Base-by-base conservation (phyloP, 2,329 filamentous ascomycete species). In the Incumbomyces delicatus region DNA sequence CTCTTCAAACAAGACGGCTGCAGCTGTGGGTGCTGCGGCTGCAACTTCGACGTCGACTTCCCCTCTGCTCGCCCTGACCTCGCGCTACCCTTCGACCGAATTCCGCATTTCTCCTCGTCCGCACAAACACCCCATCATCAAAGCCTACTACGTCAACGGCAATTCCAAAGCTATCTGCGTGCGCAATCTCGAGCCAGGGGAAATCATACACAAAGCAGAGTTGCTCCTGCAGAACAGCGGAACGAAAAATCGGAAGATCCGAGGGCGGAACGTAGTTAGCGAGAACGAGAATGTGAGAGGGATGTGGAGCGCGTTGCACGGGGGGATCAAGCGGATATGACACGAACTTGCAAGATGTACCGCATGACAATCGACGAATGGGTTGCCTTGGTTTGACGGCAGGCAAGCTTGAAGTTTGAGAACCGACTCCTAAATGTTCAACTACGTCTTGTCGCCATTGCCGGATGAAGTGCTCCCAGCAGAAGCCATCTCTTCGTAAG, bases 81-180 rank as follows among this genome's bases (percentile, higher is more conserved):
- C 35, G 3, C 18, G 17, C 2, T 95, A 73, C 81, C 96, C 66
- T 83, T 84, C 65, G 74, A 81, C 96, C 73, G 89, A 96, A 70
- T 87, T 98, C 69, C 80, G 80, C 60, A 80, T 98, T 50, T 94
- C 89, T 33, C 92, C 90, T 14, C 83, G 89, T 56, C 90, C 89
- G n/a, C 74, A 81, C 58, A 85, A 85, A 62, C 90, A 96, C 67
- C 92, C 92, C 32, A 79, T 95, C 52, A 80, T 98, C 59, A 80
- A 83, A 58, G 92, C 87, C 48, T 78, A 87, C 66, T 98, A 94
- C 69, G 87, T 96, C 73, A 96, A 95, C 65, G 89, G 90, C 52
- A 76, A 80, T 22, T 76, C 84, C 52, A 92, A 92, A 66, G 77
- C 87, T 8, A 79, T 96, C 44, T 95, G 89, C 65, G 88, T 96